Conservation (phyloP, 2,329 filamentous ascomycete genomes). For the Alternaria brassicicola region DNA sequence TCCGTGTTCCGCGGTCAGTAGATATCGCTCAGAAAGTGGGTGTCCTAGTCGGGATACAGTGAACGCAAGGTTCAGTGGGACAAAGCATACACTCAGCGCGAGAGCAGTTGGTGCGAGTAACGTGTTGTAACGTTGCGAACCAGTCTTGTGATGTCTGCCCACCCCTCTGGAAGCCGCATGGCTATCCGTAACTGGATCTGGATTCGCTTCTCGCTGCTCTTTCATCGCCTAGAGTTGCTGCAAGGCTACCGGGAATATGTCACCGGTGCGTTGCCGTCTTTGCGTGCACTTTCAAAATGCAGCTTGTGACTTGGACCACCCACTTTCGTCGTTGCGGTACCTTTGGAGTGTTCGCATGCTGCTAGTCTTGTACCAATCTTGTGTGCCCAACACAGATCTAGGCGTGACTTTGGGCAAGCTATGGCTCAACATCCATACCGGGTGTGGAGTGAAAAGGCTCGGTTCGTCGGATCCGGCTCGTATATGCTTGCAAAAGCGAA, state of each 20-base stretch:
- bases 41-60: conserved; percentile 22
- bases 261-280: conserved; percentile 24
- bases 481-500: conserved; percentile 39
- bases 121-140: conserved; percentile 22
- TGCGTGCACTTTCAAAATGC: conserved; percentile 18
- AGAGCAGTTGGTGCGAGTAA: conserved; percentile 13
- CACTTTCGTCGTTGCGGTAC: conserved; percentile 36
- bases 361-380: conserved; percentile 40
- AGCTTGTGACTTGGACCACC: conserved; percentile 24
- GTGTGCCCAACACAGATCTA: conserved; percentile 40
- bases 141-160: conserved; percentile 27
- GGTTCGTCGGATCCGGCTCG: conserved; percentile 44
- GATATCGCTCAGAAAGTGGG: conserved; percentile 37
- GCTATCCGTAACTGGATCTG: conserved; percentile 16
- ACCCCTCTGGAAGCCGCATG: conserved; percentile 17
- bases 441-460: conserved; percentile 22
- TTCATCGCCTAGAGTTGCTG: conserved; percentile 7
- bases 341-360: conserved; percentile 40
- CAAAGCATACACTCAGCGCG: conserved; percentile 12
- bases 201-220: conserved; percentile 23
- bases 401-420: conserved; percentile 36
- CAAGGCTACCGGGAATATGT: conserved; percentile 21
- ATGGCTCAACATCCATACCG: conserved; percentile 37
- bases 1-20: conserved; percentile 30
- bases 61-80: conserved; percentile 26